Evolutionary conservation across 768 basidiomycete genomes (phyloP).

Genomic region (Agaricus subrufescens): DNA sequence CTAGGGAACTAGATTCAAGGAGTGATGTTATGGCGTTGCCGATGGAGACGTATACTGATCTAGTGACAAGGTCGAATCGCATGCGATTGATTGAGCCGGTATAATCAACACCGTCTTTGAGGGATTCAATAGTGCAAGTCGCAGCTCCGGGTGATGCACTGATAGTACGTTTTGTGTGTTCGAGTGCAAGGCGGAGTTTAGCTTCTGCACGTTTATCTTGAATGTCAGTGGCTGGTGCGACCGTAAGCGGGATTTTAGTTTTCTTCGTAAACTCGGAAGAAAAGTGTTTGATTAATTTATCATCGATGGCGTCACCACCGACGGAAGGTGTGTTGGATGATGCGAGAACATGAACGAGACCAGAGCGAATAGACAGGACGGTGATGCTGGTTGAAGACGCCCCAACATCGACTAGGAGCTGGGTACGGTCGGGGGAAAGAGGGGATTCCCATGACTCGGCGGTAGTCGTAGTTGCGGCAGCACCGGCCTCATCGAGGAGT

Average conservation of each 20-base stretch:
- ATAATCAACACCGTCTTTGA: constrained; percentile 92
- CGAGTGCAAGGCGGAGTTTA: constrained; percentile 89
- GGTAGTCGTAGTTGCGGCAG: constrained; percentile 59
- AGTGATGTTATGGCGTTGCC: constrained; percentile 46
- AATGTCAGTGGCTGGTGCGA: constrained; percentile 53
- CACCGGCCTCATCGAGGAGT: constrained; percentile 83
- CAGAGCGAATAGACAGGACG: constrained; percentile 69
- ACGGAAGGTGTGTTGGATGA: constrained; percentile 42
- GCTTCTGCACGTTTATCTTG: constrained; percentile 83
- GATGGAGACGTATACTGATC: constrained; percentile 56
- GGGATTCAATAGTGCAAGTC: constrained; percentile 87
- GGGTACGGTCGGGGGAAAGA: constrained; percentile 59
- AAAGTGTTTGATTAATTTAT: constrained; percentile 85
- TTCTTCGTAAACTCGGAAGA: constrained; percentile 97
- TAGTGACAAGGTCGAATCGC: constrained; percentile 60
- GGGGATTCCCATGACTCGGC: constrained; percentile 34
- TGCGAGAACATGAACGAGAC: constrained; percentile 64
- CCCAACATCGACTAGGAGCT: constrained; percentile 80
- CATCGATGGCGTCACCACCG: constrained; percentile 73
- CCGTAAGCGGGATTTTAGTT: constrained; percentile 68
- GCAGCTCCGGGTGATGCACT: constrained; percentile 84
- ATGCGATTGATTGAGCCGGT: constrained; percentile 52
- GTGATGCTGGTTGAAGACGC: constrained; percentile 65
- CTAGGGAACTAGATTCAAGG: constrained; percentile 46
- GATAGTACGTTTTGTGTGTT: constrained; percentile 92